Evolutionary conservation across 2,329 filamentous ascomycete species (phyloP).

Genomic region (Ophiostoma novo-ulmi): DNA sequence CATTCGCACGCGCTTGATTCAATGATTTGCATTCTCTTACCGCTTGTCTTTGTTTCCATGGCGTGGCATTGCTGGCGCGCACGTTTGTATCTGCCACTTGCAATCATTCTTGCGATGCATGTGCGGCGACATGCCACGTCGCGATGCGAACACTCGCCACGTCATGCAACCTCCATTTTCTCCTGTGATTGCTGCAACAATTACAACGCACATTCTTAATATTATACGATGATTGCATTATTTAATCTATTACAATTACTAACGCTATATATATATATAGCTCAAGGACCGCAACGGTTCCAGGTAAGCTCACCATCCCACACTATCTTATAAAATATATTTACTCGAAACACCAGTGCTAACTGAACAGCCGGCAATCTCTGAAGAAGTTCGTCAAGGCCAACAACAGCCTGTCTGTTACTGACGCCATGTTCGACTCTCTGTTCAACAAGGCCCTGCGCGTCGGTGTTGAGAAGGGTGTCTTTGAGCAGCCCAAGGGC

Average conservation of each 20-base stretch:
- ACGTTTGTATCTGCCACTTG: neutral
- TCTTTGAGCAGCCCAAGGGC: slow-evolving; percentile 87
- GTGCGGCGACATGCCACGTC: slow-evolving; percentile 21
- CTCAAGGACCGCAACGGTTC: slow-evolving; percentile 60
- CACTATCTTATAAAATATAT: slow-evolving; percentile 17
- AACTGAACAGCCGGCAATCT: slow-evolving; percentile 46
- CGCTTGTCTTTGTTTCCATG: slow-evolving; percentile 5
- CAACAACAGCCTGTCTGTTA: slow-evolving; percentile 46
- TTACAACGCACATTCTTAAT: neutral
- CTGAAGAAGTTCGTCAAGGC: slow-evolving; percentile 58
- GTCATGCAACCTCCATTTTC: slow-evolving; percentile 15
- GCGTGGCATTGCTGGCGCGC: neutral
- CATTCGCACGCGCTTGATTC: neutral
- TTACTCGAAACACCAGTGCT: slow-evolving; percentile 32
- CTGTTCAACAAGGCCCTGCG: slow-evolving; percentile 84
- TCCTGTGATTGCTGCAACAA: neutral
- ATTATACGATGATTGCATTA: neutral
- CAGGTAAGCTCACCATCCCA: slow-evolving; percentile 36
- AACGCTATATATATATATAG: slow-evolving; percentile 34
- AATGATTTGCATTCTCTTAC: slow-evolving; percentile 26
- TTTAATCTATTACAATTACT: slow-evolving; percentile 24
- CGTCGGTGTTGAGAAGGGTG: slow-evolving; percentile 76
- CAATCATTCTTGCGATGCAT: slow-evolving; percentile 3
- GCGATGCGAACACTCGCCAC: slow-evolving; percentile 20
- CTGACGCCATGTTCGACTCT: slow-evolving; percentile 56